Percentiles rank a stretch among this genome's conserved stretches.
phyloP scores from a whole-genome alignment of 106 monocot species.

The Gastrodia elata region DNA sequence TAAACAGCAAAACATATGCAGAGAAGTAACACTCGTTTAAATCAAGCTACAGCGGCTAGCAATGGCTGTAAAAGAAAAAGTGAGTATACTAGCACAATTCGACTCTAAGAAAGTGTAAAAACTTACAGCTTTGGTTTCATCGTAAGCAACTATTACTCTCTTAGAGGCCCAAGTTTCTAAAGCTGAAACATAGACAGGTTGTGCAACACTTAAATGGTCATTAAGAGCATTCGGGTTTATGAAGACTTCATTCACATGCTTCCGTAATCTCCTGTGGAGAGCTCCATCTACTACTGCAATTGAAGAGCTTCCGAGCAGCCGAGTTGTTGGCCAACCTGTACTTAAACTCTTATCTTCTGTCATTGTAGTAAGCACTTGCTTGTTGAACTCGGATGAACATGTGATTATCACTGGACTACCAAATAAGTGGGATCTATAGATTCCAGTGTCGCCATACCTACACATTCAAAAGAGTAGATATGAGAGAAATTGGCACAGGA shows the following conservation, averaged over 20 bases:
- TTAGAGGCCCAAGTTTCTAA: slow-evolving; percentile 25
- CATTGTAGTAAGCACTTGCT: slow-evolving; percentile 17
- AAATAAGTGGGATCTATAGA: slow-evolving; percentile 29
- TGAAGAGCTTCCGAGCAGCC: slow-evolving; percentile 18
- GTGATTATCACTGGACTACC: slow-evolving; percentile 23
- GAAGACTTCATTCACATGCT: slow-evolving; percentile 19
- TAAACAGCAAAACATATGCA: not conserved
- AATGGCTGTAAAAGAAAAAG: not conserved
- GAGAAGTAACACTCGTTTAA: not conserved
- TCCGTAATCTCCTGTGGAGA: slow-evolving; percentile 21
- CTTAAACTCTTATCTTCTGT: slow-evolving; percentile 22
- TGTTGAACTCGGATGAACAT: slow-evolving; percentile 30
- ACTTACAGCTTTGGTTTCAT: slow-evolving; percentile 23
- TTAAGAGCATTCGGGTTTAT: slow-evolving; percentile 23
- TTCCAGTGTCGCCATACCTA: slow-evolving; percentile 30
- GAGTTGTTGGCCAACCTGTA: slow-evolving; percentile 23
- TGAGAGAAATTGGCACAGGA: not conserved
- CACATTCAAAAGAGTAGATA: not conserved
- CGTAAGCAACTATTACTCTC: slow-evolving; percentile 21
- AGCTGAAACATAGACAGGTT: slow-evolving; percentile 21
- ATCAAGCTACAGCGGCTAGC: not conserved
- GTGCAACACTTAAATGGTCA: slow-evolving; percentile 17
- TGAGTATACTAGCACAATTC: not conserved
- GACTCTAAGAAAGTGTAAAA: not conserved
- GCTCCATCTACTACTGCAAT: slow-evolving; percentile 14